Base-by-base conservation (phyloP, 2,329 filamentous ascomycete species). In the Fusarium newnesense region DNA sequence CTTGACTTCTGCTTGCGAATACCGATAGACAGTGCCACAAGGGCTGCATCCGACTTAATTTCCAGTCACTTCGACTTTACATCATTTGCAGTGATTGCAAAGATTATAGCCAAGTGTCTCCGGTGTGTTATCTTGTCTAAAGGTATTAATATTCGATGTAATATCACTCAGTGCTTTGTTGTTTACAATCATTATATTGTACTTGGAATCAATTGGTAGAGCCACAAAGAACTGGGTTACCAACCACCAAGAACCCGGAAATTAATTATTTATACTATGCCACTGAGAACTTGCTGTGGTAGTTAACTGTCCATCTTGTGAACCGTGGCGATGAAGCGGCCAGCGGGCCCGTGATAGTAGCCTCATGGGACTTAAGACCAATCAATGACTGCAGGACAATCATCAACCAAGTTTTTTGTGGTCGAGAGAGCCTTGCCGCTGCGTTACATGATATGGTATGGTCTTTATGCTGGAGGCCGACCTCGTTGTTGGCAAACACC, bases 251-350 rank as follows among this genome's bases (percentile, higher is more conserved):
- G n/a, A 26, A 21, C 4, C 16, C 6, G 16, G 16, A 36, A 26
- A 7, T 9, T 12, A 34, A 5, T 24, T 24, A 5, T 4, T 9
- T 11, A 10, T 2, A 8, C 19, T 16, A n/a, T n/a, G 11, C 4
- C 5, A n/a, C 7, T 19, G 4, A 4, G 10, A 21, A 19, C 2
- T 9, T 12, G 13, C 16, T 24, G 26, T 18, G 7, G 6, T 30
- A 28, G 7, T 4, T 15, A 6, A 43, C 9, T 21, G n/a, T 26
- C 30, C 18, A 13, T 46, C 2, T 13, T n/a, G 7, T 19, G 12
- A 36, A 10, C 21, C 0, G 40, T 42, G 36, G 50, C 44, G 19
- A n/a, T 39, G 60, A 50, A n/a, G 34, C 18, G 32, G 26, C 49
- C 56, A 19, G 7, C 6, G 9, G 40, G 50, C 42, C 60, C 47